phyloP scores from a whole-genome alignment of 1,284 basidiomycete species.

The Cutaneotrichosporon sp. region DNA sequence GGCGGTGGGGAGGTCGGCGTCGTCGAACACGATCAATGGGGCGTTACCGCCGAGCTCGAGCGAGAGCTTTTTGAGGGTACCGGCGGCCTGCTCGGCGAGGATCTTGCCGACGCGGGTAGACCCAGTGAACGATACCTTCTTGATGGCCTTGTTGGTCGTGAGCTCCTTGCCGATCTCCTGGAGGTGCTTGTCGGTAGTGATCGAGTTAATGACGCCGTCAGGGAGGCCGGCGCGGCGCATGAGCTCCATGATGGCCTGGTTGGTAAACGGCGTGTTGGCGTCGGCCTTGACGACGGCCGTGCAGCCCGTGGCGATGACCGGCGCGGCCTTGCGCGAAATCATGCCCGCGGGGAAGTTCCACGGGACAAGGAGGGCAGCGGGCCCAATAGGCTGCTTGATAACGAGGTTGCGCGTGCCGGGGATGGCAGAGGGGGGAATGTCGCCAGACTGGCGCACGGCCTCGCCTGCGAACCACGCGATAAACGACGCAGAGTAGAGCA shows the following conservation, averaged over 20 bases:
- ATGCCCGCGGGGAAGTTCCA: constrained; percentile 92
- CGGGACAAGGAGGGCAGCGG: constrained; percentile 48
- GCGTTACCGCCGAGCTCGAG: constrained; percentile 57
- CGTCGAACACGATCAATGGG: constrained; percentile 71
- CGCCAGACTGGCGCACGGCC: constrained; percentile 65
- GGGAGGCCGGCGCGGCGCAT: constrained; percentile 83
- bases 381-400: constrained; percentile 89
- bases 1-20: constrained; percentile 88
- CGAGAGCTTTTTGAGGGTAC: constrained; percentile 86
- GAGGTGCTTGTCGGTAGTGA: constrained; percentile 55
- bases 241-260: constrained; percentile 67
- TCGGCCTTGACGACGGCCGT: constrained; percentile 94
- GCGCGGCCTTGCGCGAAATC: constrained; percentile 56
- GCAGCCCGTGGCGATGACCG: constrained; percentile 83
- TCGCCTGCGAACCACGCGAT: constrained; percentile 83
- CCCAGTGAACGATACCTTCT: constrained; percentile 87
- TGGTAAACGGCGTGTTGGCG: constrained; percentile 90
- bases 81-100: constrained; percentile 73
- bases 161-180: constrained; percentile 44
- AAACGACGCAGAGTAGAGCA: constrained; percentile 74
- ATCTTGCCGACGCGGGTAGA: constrained; percentile 88
- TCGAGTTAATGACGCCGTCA: constrained; percentile 88
- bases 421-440: constrained; percentile 74
- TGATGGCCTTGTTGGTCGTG: constrained; percentile 39
- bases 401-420: constrained; percentile 74